A percentile compares a stretch with the other conserved stretches of the same genome.
These are phyloP conservation scores for Trametes pubescens DNA, from an alignment of 1,284 basidiomycete species.

Conservation along the genomic window DNA sequence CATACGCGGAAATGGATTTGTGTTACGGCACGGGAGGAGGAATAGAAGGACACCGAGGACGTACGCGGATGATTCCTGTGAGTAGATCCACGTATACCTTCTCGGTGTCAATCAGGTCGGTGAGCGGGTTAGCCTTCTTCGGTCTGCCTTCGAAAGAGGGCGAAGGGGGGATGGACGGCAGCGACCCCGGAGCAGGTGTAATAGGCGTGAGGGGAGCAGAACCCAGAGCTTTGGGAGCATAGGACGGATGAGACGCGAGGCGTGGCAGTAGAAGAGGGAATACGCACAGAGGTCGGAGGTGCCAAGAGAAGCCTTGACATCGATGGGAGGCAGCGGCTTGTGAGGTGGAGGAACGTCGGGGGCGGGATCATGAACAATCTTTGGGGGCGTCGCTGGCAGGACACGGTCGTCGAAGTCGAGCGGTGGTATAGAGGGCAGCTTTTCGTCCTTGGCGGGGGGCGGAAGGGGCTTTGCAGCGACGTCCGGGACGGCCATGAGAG, in stretches of 20 bases:
- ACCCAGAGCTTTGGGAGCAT: slow-evolving; percentile 22
- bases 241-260: not conserved
- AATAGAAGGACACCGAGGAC: slow-evolving; percentile 42
- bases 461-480: slow-evolving; percentile 43
- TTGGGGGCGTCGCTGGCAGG: slow-evolving; percentile 48
- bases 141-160: slow-evolving; percentile 52
- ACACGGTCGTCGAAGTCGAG: slow-evolving; percentile 35
- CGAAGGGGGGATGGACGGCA: slow-evolving; percentile 38
- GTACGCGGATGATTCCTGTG: slow-evolving; percentile 88
- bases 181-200: slow-evolving; percentile 35
- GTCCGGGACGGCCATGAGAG: slow-evolving; percentile 30
- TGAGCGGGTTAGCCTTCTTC: slow-evolving; percentile 83
- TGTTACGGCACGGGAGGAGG: slow-evolving; percentile 19
- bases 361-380: slow-evolving; percentile 37
- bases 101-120: slow-evolving; percentile 95
- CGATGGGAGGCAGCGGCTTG: slow-evolving; percentile 40
- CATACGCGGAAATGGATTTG: slow-evolving; percentile 17
- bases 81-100: slow-evolving; percentile 93
- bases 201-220: slow-evolving; percentile 36
- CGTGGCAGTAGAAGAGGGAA: not conserved
- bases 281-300: slow-evolving; percentile 36
- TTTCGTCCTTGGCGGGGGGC: slow-evolving; percentile 43
- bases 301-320: slow-evolving; percentile 43
- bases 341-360: slow-evolving; percentile 24
- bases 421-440: slow-evolving; percentile 48